phyloP scores from a whole-genome alignment of 2,329 filamentous ascomycete genomes.

The Bipolaris oryzae region DNA sequence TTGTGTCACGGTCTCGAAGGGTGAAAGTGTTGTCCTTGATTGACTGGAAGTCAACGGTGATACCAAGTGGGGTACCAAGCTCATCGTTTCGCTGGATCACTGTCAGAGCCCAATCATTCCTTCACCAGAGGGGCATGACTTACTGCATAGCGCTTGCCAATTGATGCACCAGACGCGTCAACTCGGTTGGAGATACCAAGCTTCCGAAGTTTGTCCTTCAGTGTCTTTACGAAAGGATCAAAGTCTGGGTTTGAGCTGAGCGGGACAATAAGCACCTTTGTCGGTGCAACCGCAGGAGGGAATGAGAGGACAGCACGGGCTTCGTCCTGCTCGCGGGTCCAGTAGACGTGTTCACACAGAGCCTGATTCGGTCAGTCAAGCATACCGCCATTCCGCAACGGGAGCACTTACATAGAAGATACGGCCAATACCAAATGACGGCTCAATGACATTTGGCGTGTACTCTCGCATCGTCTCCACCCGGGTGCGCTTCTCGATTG shows the following conservation, averaged over 20 bases:
- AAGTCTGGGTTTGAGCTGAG: constrained; percentile 83
- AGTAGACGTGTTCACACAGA: constrained; percentile 93
- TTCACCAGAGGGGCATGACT: constrained; percentile 9
- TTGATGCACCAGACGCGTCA: constrained; percentile 88
- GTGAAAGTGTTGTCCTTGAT: constrained; percentile 86
- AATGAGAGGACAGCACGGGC: constrained; percentile 81
- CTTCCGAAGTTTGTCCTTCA: constrained; percentile 77
- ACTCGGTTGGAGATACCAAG: constrained; percentile 81
- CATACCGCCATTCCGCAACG: too few species aligned
- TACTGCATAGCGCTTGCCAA: constrained; percentile 80
- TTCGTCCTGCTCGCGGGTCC: constrained; percentile 84
- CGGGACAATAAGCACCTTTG: constrained; percentile 91
- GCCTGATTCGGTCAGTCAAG: constrained; percentile 66
- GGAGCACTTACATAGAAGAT: constrained; percentile 73
- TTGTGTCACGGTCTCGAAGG: constrained; percentile 84
- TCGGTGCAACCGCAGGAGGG: constrained; percentile 81
- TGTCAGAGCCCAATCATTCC: constrained; percentile 21
- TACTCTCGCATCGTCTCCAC: constrained; percentile 87
- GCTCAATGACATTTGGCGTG: constrained; percentile 95
- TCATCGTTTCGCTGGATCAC: constrained; percentile 80
- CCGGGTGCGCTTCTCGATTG: constrained; percentile 81
- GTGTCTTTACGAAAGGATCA: constrained; percentile 72
- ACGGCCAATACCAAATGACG: constrained; percentile 94
- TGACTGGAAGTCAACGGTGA: constrained; percentile 96
- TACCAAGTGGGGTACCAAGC: constrained; percentile 88